Percentiles rank a stretch among this genome's conserved stretches.
These are phyloP conservation scores for Parachaetomium inaequale DNA, from an alignment of 495 filamentous ascomycete genomes.

Conservation along the genomic window DNA sequence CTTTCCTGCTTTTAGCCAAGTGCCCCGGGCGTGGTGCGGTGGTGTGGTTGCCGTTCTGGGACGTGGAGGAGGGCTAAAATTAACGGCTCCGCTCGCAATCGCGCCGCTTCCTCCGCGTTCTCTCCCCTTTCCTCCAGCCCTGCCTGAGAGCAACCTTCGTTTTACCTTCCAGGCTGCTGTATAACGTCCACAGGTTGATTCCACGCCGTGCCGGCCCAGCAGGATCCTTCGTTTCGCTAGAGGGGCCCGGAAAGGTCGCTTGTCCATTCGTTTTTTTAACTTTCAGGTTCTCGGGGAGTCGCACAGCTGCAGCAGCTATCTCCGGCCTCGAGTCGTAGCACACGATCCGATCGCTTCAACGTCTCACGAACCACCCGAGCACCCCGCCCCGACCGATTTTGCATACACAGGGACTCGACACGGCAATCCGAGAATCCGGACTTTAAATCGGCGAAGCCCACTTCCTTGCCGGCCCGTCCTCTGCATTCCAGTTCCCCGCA, in stretches of 20 bases:
- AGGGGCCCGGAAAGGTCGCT: constrained; percentile 9
- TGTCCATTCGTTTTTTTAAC: constrained; percentile 14
- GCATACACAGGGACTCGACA: too few species aligned
- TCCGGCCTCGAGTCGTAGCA: not conserved
- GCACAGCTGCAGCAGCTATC: not conserved
- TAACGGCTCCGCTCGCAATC: not conserved
- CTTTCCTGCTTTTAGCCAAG: constrained; percentile 4
- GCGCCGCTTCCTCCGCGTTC: not conserved
- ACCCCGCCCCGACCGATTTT: not conserved
- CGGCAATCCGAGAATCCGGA: not conserved
- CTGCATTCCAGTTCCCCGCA: constrained; percentile 6
- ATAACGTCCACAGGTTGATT: too few species aligned
- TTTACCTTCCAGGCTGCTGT: too few species aligned
- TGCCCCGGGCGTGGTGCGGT: not conserved
- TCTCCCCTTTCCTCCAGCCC: not conserved
- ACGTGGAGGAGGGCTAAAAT: not conserved
- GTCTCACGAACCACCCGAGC: not conserved
- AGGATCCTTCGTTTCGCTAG: constrained; percentile 6
- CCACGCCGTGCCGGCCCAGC: not conserved
- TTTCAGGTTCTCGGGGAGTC: not conserved
- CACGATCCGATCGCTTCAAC: constrained; percentile 3
- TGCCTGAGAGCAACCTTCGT: not conserved
- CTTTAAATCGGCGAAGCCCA: not conserved
- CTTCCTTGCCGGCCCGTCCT: not conserved
- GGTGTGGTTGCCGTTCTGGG: not conserved